Base-by-base conservation (phyloP, 1,284 basidiomycete species). In the Austroboletus olivaceoglutinosus region DNA sequence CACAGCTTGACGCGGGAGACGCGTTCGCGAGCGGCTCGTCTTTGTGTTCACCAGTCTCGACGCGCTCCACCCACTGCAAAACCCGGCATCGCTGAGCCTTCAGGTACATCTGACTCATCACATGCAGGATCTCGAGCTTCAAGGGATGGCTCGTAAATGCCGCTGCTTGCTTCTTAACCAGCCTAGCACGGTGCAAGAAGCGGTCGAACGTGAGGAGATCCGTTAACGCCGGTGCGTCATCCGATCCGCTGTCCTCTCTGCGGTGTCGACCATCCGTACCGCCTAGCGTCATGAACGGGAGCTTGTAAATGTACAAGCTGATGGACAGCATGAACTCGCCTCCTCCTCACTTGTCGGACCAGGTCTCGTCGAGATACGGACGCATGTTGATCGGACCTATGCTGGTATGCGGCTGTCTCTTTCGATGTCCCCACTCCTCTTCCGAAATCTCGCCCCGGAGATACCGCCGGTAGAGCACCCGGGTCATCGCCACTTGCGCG, bases 121-220 rank as follows among this genome's bases (percentile, higher is more conserved):
- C 16, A 18, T 36, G 9, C 8, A 11, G 6, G n/a, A 36, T n/a
- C 34, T 36, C 18, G 18, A 36, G 61, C 47, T 80, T 75, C n/a
- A 82, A 61, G 2, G 81, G 82, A 56, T 81, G 75, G 2, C 60
- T 63, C 3, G 76, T 56, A 19, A 67, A 59, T 5, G 57, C 51
- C 9, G 58, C 58, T 1, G 71, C 61, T 56, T 78, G 75, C 30
- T 64, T 59, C 55, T 71, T 73, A 34, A 78, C 62, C 42, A 68
- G 55, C n/a, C 57, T 58, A 25, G 69, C 72, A 3, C 82, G 74
- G 31, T 74, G 60, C 43, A 78, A 54, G 61, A 85, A 83, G 2
- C 78, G 71, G 11, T 63, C 57, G 8, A 57, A 66, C 2, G 77
- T 73, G 36, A 85, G 67, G 18, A 83, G 62, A 3, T 69, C 58